These are phyloP conservation scores for Soucietia sequanensis DNA, from an alignment of 805 yeast genomes.

Conservation along the genomic window DNA sequence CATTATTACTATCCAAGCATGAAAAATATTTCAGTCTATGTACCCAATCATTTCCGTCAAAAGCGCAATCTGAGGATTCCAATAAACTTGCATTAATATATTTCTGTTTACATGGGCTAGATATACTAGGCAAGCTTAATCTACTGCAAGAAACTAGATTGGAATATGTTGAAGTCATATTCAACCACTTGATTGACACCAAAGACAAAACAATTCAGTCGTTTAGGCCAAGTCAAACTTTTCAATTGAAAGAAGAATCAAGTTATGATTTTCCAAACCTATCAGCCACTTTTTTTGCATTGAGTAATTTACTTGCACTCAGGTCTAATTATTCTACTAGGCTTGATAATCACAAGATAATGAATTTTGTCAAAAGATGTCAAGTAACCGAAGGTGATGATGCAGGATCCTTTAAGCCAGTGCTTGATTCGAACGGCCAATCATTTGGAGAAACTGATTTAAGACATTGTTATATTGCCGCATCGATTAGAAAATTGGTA, in stretches of 20 bases:
- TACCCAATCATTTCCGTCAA: conserved; percentile 52
- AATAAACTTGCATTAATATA: conserved; percentile 68
- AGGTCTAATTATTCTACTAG: conserved; percentile 36
- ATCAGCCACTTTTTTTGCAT: conserved; percentile 75
- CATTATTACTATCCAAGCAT: conserved; percentile 28
- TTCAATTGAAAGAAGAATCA: conserved; percentile 22
- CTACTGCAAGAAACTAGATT: conserved; percentile 21
- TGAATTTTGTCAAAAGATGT: conserved; percentile 55
- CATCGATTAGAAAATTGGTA: conserved; percentile 55
- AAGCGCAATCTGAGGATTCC: conserved; percentile 62
- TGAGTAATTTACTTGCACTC: conserved; percentile 54
- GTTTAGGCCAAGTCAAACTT: conserved; percentile 59
- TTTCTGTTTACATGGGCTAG: conserved; percentile 65
- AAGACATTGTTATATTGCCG: conserved; percentile 73
- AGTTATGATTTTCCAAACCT: conserved; percentile 62
- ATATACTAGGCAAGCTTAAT: conserved; percentile 38
- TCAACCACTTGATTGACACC: conserved; percentile 39
- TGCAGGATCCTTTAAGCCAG: conserved; percentile 36
- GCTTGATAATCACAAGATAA: conserved; percentile 46
- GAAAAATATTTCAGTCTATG: conserved; percentile 50
- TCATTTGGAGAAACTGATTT: conserved; percentile 68
- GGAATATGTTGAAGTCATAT: conserved; percentile 43
- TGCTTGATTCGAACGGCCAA: conserved; percentile 17
- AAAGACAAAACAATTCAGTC: conserved; percentile 37
- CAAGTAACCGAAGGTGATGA: conserved; percentile 42